phyloP scores from a whole-genome alignment of 306 rosid genomes.

The Medicago ruthenica region DNA sequence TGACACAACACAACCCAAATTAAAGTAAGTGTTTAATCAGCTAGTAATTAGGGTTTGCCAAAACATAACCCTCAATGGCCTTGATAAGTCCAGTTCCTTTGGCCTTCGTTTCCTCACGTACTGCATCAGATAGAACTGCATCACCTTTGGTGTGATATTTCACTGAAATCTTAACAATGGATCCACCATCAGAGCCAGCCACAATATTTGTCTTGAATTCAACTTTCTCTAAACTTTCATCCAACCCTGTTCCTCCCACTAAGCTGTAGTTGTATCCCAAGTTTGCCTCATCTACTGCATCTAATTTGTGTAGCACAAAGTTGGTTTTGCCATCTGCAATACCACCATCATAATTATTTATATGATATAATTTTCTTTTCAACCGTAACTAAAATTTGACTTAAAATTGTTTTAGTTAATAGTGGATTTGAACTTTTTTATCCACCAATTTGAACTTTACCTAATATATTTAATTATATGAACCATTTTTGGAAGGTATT shows the following conservation, averaged over 20 bases:
- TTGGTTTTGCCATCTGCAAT: conserved; percentile 13
- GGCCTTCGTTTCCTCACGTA: conserved; percentile 26
- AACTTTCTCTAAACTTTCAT: conserved; percentile 41
- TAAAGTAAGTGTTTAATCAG: neutral
- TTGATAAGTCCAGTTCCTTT: conserved; percentile 35
- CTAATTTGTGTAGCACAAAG: conserved; percentile 36
- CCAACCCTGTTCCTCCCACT: conserved; percentile 42
- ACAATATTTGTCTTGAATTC: conserved; percentile 24
- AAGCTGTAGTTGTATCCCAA: conserved; percentile 38
- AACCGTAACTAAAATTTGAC: no score
- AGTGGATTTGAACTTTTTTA: no score
- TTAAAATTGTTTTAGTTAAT: no score
- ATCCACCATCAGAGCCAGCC: conserved; percentile 45
- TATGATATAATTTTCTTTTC: no score
- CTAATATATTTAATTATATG: no score
- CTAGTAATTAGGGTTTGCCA: conserved; percentile 35
- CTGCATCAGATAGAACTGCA: conserved; percentile 18
- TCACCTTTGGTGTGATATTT: conserved; percentile 43
- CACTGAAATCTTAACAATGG: conserved; percentile 20
- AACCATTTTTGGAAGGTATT: no score
- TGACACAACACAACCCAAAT: neutral
- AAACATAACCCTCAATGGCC: conserved; percentile 42
- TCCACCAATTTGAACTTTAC: no score
- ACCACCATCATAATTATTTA: neutral
- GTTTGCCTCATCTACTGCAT: conserved; percentile 33